phyloP scores from a whole-genome alignment of 148 eudicot genomes.

The Fallopia convolvulus region DNA sequence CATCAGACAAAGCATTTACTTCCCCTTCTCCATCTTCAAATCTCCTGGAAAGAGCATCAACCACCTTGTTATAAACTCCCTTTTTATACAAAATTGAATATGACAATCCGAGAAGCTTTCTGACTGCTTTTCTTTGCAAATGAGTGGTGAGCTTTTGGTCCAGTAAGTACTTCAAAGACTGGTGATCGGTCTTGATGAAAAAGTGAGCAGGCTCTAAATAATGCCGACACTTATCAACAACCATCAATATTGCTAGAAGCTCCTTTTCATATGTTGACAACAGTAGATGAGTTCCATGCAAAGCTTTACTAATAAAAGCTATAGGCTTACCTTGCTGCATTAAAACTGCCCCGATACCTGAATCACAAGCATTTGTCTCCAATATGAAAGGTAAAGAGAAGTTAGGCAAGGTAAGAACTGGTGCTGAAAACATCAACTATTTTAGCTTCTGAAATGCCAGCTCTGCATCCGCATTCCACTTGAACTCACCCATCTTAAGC shows the following conservation, averaged over 20 bases:
- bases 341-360: no score
- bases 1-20: not conserved
- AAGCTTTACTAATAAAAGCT: not conserved
- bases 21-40: not conserved
- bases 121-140: not conserved
- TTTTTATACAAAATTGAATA: not conserved
- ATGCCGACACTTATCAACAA: not conserved
- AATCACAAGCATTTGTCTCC: no score
- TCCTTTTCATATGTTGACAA: not conserved
- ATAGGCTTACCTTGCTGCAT: not conserved
- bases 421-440: no score
- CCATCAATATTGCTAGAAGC: not conserved
- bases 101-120: not conserved
- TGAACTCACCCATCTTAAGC: no score
- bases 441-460: no score
- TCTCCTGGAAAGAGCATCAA: not conserved
- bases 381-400: no score
- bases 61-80: not conserved
- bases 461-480: no score
- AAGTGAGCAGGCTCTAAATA: not conserved
- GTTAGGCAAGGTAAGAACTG: no score
- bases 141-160: not conserved
- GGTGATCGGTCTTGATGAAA: not conserved
- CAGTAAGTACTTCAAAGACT: not conserved
- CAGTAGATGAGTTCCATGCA: not conserved